These are phyloP conservation scores for Vigna unguiculata DNA, from an alignment of 306 rosid species.

Conservation along the genomic window DNA sequence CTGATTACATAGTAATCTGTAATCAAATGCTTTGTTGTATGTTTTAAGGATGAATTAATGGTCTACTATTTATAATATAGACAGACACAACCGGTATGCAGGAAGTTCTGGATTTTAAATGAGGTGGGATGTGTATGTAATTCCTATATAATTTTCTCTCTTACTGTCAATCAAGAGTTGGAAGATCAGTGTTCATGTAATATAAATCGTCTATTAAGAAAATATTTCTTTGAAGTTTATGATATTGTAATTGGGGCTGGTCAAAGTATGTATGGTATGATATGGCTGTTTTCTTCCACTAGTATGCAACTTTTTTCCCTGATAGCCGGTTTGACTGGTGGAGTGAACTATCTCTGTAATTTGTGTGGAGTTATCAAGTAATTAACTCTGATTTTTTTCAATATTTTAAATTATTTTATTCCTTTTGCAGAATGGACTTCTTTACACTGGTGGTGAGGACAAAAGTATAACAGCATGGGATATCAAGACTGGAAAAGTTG, in stretches of 20 bases:
- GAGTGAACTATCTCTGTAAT: neutral
- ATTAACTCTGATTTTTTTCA: neutral
- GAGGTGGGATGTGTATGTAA: neutral
- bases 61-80: neutral
- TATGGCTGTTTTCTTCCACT: neutral
- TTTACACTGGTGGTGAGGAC: slow-evolving; percentile 88
- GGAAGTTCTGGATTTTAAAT: neutral
- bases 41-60: neutral
- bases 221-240: neutral
- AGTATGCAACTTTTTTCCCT: neutral
- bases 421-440: slow-evolving; percentile 72
- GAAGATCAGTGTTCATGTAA: neutral
- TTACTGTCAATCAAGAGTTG: neutral
- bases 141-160: slow-evolving; percentile 4
- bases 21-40: neutral
- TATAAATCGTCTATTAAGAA: slow-evolving; percentile 18
- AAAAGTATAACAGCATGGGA: slow-evolving; percentile 84
- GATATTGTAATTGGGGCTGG: neutral
- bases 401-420: slow-evolving; percentile 9
- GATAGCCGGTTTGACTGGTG: neutral
- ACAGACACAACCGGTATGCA: neutral
- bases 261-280: too few relatives aligned
- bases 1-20: neutral
- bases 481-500: slow-evolving; percentile 74
- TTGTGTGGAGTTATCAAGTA: neutral